Conservation (phyloP, 2,329 filamentous ascomycete genomes). For the Monosporascus sp. region DNA sequence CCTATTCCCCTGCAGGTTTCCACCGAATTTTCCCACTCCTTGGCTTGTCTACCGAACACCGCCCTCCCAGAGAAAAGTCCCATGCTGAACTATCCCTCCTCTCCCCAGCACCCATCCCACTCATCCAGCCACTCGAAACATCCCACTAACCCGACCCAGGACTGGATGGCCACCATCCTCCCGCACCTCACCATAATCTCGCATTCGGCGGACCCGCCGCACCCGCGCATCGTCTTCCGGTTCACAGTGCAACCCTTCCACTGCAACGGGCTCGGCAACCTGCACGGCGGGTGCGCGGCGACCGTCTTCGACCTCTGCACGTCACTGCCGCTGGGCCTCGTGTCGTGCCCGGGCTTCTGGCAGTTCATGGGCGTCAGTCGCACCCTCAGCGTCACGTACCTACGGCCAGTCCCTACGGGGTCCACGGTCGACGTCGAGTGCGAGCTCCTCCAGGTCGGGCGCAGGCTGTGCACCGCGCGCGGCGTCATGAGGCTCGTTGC, state of each 20-base stretch:
- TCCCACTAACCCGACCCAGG: constrained; percentile 22
- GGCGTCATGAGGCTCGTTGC: constrained; percentile 40
- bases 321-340: constrained; percentile 49
- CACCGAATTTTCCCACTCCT: too few species aligned
- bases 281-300: constrained; percentile 60
- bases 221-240: constrained; percentile 38
- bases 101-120: background rate
- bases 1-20: too few species aligned
- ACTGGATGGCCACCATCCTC: constrained; percentile 39
- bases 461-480: constrained; percentile 37
- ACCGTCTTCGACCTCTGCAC: constrained; percentile 66
- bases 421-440: constrained; percentile 37
- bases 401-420: constrained; percentile 54
- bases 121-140: background rate
- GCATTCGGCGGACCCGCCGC: constrained; percentile 26
- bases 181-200: constrained; percentile 37
- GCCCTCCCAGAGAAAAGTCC: too few species aligned
- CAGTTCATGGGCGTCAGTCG: constrained; percentile 58
- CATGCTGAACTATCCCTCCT: background rate
- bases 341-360: constrained; percentile 57
- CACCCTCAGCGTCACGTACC: constrained; percentile 61
- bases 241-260: constrained; percentile 46
- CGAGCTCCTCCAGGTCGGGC: constrained; percentile 43
- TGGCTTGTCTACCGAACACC: too few species aligned
- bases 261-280: constrained; percentile 48